Conservation (phyloP, 2,329 filamentous ascomycete species). For the Cladosporium halotolerans region DNA sequence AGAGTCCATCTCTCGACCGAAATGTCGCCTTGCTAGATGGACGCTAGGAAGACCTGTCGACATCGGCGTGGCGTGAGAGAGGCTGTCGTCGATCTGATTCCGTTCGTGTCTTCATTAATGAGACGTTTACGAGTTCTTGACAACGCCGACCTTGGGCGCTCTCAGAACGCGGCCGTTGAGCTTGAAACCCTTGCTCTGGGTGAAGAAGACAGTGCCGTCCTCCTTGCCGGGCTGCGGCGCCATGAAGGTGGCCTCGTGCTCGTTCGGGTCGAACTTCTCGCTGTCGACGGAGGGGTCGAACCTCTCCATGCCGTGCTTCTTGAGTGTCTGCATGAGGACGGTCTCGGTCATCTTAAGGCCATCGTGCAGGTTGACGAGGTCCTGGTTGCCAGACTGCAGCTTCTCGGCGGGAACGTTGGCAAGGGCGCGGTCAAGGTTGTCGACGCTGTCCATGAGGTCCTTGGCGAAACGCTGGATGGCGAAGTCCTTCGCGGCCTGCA, state of each 20-base stretch:
- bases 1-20: not conserved
- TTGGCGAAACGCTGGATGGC: slow-evolving; percentile 91
- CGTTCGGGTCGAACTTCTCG: slow-evolving; percentile 91
- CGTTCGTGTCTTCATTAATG: not conserved
- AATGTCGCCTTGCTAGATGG: too few species aligned
- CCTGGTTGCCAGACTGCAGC: slow-evolving; percentile 58
- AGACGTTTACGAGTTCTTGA: slow-evolving; percentile 58
- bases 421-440: slow-evolving; percentile 94
- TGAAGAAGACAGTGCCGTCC: slow-evolving; percentile 82
- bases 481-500: slow-evolving; percentile 81
- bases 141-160: slow-evolving; percentile 92
- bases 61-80: too few species aligned
- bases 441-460: slow-evolving; percentile 89
- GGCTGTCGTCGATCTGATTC: not conserved
- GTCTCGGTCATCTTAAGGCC: slow-evolving; percentile 92
- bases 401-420: slow-evolving; percentile 69
- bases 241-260: slow-evolving; percentile 96
- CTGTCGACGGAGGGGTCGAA: slow-evolving; percentile 66
- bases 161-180: slow-evolving; percentile 85
- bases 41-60: too few species aligned
- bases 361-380: slow-evolving; percentile 74
- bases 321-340: slow-evolving; percentile 78
- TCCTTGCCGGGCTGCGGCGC: slow-evolving; percentile 80
- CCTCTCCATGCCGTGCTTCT: slow-evolving; percentile 89
- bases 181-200: slow-evolving; percentile 92